Percentiles rank a stretch among this genome's conserved stretches.
These are phyloP conservation scores for Claviceps monticola DNA, from an alignment of 2,329 filamentous ascomycete genomes.

Conservation along the genomic window DNA sequence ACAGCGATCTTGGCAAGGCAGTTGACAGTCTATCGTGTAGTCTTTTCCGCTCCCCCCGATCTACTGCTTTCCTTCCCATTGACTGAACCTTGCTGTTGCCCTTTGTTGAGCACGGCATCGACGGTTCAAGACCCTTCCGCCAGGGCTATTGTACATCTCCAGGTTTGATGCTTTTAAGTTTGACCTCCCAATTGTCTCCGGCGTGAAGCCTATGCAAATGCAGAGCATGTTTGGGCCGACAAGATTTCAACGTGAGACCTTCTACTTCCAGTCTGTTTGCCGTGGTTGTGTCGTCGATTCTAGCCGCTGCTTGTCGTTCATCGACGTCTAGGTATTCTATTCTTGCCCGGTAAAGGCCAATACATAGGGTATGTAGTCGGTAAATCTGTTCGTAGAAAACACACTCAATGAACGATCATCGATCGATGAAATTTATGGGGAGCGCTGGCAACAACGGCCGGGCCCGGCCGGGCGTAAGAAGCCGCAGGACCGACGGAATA, in stretches of 20 bases:
- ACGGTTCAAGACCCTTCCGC: not conserved
- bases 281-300: conserved; percentile 1
- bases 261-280: not conserved
- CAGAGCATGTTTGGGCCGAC: not conserved
- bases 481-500: too few species aligned
- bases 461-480: too few species aligned
- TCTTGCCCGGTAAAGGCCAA: not conserved
- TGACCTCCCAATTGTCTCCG: not conserved
- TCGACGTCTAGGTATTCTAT: not conserved
- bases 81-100: not conserved
- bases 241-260: too few species aligned
- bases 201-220: not conserved
- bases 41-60: not conserved
- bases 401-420: too few species aligned
- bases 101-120: not conserved
- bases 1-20: not conserved
- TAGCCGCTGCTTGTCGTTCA: conserved; percentile 1
- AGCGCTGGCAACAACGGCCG: not conserved
- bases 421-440: too few species aligned
- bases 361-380: not conserved
- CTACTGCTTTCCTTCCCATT: not conserved
- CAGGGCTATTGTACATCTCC: not conserved
- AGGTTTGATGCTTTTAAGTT: not conserved
- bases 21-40: not conserved
- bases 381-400: not conserved